Conservation (phyloP, 371 early-diverging fungal genomes). For the Synchytrium microbalum region DNA sequence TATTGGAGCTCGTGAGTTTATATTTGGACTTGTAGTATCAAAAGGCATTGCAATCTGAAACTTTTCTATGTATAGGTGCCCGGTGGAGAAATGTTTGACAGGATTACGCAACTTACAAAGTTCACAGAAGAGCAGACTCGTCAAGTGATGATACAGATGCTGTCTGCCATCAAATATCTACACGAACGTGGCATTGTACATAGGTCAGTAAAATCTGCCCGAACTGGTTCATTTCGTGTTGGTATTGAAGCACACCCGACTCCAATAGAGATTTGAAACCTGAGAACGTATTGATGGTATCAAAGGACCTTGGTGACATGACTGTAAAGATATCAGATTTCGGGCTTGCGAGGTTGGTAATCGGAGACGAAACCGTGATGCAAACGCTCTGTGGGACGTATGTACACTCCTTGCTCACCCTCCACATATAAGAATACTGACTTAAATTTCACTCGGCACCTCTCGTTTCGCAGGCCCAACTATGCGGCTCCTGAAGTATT, state of each 20-base stretch:
- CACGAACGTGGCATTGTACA: slow-evolving; percentile 67
- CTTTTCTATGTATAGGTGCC: slow-evolving; percentile 26
- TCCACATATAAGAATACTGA: no score
- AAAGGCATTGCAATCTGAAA: background rate
- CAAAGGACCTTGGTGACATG: slow-evolving; percentile 11
- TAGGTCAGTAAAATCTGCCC: slow-evolving; percentile 54
- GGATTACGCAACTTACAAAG: slow-evolving; percentile 12
- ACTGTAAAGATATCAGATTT: slow-evolving; percentile 36
- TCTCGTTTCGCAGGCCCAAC: slow-evolving; percentile 37
- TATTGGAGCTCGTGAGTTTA: slow-evolving; percentile 24
- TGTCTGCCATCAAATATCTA: slow-evolving; percentile 62
- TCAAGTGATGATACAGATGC: slow-evolving; percentile 48
- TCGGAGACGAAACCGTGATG: slow-evolving; percentile 23
- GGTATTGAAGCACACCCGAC: background rate
- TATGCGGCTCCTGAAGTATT: slow-evolving; percentile 86
- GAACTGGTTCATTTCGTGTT: background rate
- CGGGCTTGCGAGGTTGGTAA: slow-evolving; percentile 30
- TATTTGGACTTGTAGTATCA: slow-evolving; percentile 1
- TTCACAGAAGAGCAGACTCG: slow-evolving; percentile 23
- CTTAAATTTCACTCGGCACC: background rate
- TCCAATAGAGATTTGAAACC: slow-evolving; percentile 1
- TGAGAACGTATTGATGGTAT: slow-evolving; percentile 39
- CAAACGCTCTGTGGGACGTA: slow-evolving; percentile 34
- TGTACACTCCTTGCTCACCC: background rate
- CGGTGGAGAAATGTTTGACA: slow-evolving; percentile 28